Base-by-base conservation (phyloP, 2,329 filamentous ascomycete genomes). In the Pleomassaria siparia region DNA sequence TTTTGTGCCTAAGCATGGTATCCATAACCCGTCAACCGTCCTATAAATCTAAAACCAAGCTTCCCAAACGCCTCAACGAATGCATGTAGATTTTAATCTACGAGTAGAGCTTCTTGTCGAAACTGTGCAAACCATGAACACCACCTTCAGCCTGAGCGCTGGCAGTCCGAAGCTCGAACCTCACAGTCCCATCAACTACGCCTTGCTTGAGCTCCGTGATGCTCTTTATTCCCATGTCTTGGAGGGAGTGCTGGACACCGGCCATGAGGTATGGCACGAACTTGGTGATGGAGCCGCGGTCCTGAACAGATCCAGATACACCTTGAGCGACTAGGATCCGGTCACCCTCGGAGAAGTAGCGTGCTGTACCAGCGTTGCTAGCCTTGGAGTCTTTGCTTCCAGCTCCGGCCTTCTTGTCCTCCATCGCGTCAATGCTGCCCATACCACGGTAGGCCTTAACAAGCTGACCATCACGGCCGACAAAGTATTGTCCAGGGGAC, bases 371-470 rank as follows among this genome's bases (percentile, higher is more conserved):
- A 46, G 94, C 94, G 70, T 97, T 99, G 71, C 76, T 80, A n/a
- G 79, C 77, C 71, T 85, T 84, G 62, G 77, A 75, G 74, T 91
- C 83, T 72, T 84, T 88, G 64, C 78, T 76, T 58, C 86, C 87
- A 50, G 74, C 80, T 46, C 88, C 90, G 10, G 91, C 91, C 81
- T 96, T 96, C 84, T 94, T 96, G 77, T 97, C 92, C 77, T 97
- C 91, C 94, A 99, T 99, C 59, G 94, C 94, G 66, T 96, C 94
- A 70, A 99, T 99, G 74, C 87, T 91, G 59, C 94, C 94, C 94
- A 99, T 99, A 51, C 94, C 94, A 74, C 94, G 89, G 81, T 99
- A 99, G 32, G 94, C 91, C 82, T 99, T 99, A 74, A 99, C 92
- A 45, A 99, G 86, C 81, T 97, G 95, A 57, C 94, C 94, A 75